Evolutionary conservation across 345 rosid genomes (phyloP).

Genomic region (Cardamine chenopodiifolia): DNA sequence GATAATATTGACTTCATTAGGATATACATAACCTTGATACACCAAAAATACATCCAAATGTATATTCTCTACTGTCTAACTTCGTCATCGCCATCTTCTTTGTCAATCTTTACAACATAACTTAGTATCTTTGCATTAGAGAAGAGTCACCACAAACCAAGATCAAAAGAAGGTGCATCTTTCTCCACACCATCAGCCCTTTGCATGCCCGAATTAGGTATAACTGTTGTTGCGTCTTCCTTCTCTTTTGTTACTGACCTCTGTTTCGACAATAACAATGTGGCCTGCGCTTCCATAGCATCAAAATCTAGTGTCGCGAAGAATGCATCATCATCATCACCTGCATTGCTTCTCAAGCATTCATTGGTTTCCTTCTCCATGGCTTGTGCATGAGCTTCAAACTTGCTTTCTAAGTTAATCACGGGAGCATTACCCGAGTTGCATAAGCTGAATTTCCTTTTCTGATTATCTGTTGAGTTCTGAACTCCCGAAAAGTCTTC

Average conservation of each 20-base stretch:
- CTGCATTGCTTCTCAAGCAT: slow-evolving; percentile 31
- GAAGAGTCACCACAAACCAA: slow-evolving; percentile 59
- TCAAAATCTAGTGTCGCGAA: slow-evolving; percentile 76
- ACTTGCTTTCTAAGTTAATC: slow-evolving; percentile 62
- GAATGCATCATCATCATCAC: slow-evolving; percentile 63
- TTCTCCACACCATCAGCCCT: slow-evolving; percentile 34
- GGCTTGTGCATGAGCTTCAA: slow-evolving; percentile 40
- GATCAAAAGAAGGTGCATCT: slow-evolving; percentile 81
- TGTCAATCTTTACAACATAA: slow-evolving; percentile 24
- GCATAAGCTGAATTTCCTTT: slow-evolving; percentile 56
- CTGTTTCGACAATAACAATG: slow-evolving; percentile 53
- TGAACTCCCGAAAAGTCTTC: slow-evolving; percentile 36
- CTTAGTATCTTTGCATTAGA: not conserved
- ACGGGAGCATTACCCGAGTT: slow-evolving; percentile 49
- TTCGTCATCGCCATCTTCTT: not conserved
- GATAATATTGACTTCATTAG: not conserved
- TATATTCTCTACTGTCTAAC: not conserved
- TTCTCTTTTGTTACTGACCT: slow-evolving; percentile 45
- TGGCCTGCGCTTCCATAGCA: slow-evolving; percentile 83
- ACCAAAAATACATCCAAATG: not conserved
- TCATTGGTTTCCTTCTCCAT: slow-evolving; percentile 37
- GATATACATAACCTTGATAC: not conserved
- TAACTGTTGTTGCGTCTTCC: slow-evolving; percentile 34
- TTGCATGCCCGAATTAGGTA: slow-evolving; percentile 15
- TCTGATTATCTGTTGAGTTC: slow-evolving; percentile 47